Base-by-base conservation (phyloP, 2,329 filamentous ascomycete species). In the Aspergillus novofumigatus region DNA sequence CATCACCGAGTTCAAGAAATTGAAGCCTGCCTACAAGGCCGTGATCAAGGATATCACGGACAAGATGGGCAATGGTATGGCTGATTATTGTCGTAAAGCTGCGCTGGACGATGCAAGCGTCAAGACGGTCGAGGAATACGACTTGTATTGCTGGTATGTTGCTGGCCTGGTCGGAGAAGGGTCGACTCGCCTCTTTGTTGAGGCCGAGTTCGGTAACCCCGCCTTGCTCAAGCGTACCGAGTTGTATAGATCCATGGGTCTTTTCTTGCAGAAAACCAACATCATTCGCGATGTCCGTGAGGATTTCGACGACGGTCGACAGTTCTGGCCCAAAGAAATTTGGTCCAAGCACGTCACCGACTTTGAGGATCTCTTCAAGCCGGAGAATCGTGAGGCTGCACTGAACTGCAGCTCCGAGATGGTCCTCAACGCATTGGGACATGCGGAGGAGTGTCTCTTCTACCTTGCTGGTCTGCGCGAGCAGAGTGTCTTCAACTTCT, bases 401-500 rank as follows among this genome's bases (percentile, higher is more conserved):
- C 75, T 97, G 25, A 85, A 91, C 67, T 95, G 91, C 78, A 87
- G 88, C 66, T 96, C 93, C 1, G 91, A 97, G 70, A 96, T 99
- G 92, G 87, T 97, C 6, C 81, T 97, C 58, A 91, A 94, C 67
- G 91, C 93, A 4, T 81, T 99, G 47, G 86, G 87, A 69, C 90
- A 96, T 65, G 89, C 85, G 4, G 92, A 97, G 62, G 92, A 97
- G 70, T 97, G 93, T 72, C 78, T 99, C n/a, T 97, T 92, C 80
- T 99, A 97, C 78, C 91, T 99, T 79, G 93, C 93, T 4, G 94
- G 90, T 49, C 86, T 99, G 62, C 88, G 88, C 64, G 94, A 99
- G 71, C 94, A 99, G 79, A 96, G 91, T 71, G 91, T 96, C 26
- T 99, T 99, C 85, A 99, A 99, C 82, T 99, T 99, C 75, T 92